These are phyloP conservation scores for Debaryomyces nepalensis DNA, from an alignment of 1,139 yeast genomes.

Conservation along the genomic window DNA sequence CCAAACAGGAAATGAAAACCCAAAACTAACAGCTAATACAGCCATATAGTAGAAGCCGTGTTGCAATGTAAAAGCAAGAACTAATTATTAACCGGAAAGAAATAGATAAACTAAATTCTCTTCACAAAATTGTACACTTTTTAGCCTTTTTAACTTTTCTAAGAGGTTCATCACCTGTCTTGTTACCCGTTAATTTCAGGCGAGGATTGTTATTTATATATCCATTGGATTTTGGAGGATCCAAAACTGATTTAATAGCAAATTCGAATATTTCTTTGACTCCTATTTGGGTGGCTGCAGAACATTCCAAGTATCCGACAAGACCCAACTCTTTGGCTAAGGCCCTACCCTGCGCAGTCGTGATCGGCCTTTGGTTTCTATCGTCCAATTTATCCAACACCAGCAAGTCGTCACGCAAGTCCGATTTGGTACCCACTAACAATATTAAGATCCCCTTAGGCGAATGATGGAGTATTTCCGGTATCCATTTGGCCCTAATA, in stretches of 20 bases:
- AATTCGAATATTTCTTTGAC: slow-evolving; percentile 81
- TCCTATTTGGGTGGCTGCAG: slow-evolving; percentile 91
- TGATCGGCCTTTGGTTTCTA: slow-evolving; percentile 64
- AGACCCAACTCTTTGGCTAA: slow-evolving; percentile 77
- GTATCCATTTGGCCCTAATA: slow-evolving; percentile 78
- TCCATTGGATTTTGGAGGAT: slow-evolving; percentile 47
- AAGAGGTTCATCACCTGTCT: slow-evolving; percentile 17
- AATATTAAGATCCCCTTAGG: slow-evolving; percentile 75
- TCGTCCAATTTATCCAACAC: slow-evolving; percentile 72
- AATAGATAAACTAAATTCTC: neutral
- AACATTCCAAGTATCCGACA: slow-evolving; percentile 80
- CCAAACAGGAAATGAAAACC: slow-evolving; percentile 15
- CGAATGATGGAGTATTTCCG: slow-evolving; percentile 86
- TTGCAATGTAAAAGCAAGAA: slow-evolving; percentile 11
- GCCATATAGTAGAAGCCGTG: neutral
- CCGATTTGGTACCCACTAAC: slow-evolving; percentile 85
- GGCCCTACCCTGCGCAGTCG: slow-evolving; percentile 64
- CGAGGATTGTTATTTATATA: slow-evolving; percentile 17
- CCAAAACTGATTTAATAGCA: slow-evolving; percentile 74
- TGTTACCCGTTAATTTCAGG: slow-evolving; percentile 14
- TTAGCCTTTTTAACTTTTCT: slow-evolving; percentile 49
- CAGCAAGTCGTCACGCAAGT: slow-evolving; percentile 81
- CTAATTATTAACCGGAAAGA: neutral
- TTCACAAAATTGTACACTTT: slow-evolving; percentile 54
- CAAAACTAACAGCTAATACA: slow-evolving; percentile 2